Percentiles rank a stretch among this genome's conserved stretches.
These are phyloP conservation scores for Agrostemma githago DNA, from an alignment of 148 eudicot species.

Conservation along the genomic window DNA sequence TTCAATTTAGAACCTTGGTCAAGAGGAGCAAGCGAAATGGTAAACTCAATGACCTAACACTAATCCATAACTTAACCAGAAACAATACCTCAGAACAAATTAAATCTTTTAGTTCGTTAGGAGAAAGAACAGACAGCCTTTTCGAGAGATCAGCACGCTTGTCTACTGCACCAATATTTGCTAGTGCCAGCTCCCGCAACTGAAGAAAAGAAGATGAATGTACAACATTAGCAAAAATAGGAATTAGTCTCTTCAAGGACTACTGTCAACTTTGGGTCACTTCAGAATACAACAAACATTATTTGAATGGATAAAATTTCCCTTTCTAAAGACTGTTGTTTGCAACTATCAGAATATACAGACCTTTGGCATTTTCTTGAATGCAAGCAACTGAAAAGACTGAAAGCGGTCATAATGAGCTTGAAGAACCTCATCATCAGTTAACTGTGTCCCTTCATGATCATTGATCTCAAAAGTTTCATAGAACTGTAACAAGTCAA, in stretches of 20 bases:
- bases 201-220: conserved; percentile 24
- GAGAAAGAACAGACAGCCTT: conserved; percentile 71
- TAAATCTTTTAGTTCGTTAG: conserved; percentile 71
- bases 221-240: background rate
- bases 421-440: conserved; percentile 94
- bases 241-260: background rate
- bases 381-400: conserved; percentile 85
- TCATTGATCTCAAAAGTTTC: conserved; percentile 91
- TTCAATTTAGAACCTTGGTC: conserved; percentile 1
- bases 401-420: conserved; percentile 90
- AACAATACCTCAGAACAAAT: conserved; percentile 71
- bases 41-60: background rate
- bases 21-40: background rate
- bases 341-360: conserved; percentile 11
- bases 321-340: background rate
- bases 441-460: conserved; percentile 78
- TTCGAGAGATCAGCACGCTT: conserved; percentile 86
- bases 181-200: conserved; percentile 87
- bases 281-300: background rate
- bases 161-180: conserved; percentile 77
- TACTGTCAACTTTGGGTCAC: background rate
- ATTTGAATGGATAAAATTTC: background rate
- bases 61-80: background rate
- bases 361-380: conserved; percentile 87
- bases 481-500: conserved; percentile 92